Evolutionary conservation across 169 alveolate species (phyloP), one percentile per base, ranked within the genome.

Genomic region (Babesia divergens): DNA sequence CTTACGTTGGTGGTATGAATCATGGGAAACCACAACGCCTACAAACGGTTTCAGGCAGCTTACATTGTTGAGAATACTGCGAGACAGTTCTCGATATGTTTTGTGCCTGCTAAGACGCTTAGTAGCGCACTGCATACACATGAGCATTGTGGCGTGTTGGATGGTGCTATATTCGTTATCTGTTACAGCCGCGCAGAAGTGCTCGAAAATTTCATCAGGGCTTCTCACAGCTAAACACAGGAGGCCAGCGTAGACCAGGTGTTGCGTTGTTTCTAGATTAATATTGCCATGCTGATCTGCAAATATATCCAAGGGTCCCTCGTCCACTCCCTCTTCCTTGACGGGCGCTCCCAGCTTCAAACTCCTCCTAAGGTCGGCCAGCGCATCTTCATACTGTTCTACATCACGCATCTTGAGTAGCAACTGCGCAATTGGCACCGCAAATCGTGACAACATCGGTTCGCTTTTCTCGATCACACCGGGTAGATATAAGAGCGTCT

Each of bases 401-500:
- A 77, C 29, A 40, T 77, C 60, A 31, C 67, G 68, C 9, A 77
- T n/a, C 18, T 67, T 77, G 26, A 67, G 20, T 6, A 77, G 59
- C 16, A 52, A 9, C 43, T 54, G 58, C 9, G 51, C 26, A 20
- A 77, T 20, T 67, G 86, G 74, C 20, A 66, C 74, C 16, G 82
- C 71, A 24, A 31, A 68, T 42, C 40, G 65, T 18, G 52, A 58
- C 67, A 77, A 34, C 22, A 77, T 67, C 9, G 67, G 54, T 38
- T 77, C 86, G 42, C 67, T 58, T 18, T 51, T 43, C 6, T 18
- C 38, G 13, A 77, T 28, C 11, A 77, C 38, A 8, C 8, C n/a
- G 11, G 86, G 86, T 35, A 77, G 34, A 28, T 65, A 77, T 6
- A 77, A 0, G 35, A 77, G 26, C 11, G 86, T 65, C 37, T 77